Evolutionary conservation across 805 yeast genomes (phyloP).

Genomic region (Yarrowia divulgata): DNA sequence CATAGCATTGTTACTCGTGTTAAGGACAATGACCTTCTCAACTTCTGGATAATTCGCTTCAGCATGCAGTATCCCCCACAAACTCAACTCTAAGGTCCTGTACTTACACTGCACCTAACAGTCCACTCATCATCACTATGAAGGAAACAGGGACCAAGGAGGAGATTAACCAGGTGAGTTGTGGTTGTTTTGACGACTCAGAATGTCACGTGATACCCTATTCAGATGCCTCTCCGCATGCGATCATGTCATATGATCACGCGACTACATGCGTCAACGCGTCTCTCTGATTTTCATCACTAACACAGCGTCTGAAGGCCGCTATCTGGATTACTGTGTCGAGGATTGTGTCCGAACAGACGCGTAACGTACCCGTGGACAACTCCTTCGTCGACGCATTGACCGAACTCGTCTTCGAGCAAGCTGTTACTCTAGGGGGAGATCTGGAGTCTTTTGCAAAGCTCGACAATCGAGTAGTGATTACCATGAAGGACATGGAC

Average conservation of each 20-base stretch:
- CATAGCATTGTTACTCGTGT: too few species aligned
- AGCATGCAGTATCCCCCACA: neutral
- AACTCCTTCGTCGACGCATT: constrained; percentile 49
- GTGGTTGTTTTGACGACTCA: neutral
- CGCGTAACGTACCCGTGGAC: constrained; percentile 44
- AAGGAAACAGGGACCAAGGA: constrained; percentile 17
- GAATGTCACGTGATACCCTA: neutral
- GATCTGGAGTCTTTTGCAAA: constrained; percentile 49
- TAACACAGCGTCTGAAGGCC: constrained; percentile 43
- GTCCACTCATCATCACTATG: neutral
- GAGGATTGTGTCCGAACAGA: constrained; percentile 48
- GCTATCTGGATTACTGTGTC: constrained; percentile 49
- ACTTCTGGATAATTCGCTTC: too few species aligned
- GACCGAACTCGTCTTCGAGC: constrained; percentile 49
- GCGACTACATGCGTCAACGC: neutral
- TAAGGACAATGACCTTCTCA: too few species aligned
- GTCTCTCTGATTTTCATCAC: neutral
- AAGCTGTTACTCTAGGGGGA: constrained; percentile 46
- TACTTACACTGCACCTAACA: neutral
- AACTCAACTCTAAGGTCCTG: neutral
- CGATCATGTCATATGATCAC: neutral
- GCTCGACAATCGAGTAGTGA: constrained; percentile 47
- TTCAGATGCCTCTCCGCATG: too few species aligned
- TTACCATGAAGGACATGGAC: constrained; percentile 46
- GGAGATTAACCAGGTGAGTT: constrained; percentile 33